phyloP scores from a whole-genome alignment of 2,329 filamentous ascomycete species.

The Colletotrichum somersetense region DNA sequence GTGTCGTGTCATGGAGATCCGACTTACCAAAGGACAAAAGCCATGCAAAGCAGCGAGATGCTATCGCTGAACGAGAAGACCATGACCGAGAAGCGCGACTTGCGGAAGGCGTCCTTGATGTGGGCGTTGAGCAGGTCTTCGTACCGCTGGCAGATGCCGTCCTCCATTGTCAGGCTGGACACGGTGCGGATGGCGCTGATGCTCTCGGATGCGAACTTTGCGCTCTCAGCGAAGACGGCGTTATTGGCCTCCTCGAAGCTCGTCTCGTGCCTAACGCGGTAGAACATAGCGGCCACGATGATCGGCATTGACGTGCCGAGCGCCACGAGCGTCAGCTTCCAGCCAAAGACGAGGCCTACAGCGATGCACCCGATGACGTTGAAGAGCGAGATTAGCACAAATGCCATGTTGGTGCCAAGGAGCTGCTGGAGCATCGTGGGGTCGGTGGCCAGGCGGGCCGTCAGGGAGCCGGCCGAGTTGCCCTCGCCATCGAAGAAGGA shows the following conservation, averaged over 20 bases:
- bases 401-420: slow-evolving; percentile 42
- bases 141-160: slow-evolving; percentile 37
- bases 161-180: slow-evolving; percentile 39
- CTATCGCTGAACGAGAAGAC: slow-evolving; percentile 38
- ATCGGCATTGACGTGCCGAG: slow-evolving; percentile 45
- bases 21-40: slow-evolving; percentile 40
- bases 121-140: slow-evolving; percentile 21
- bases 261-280: slow-evolving; percentile 39
- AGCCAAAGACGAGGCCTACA: slow-evolving; percentile 53
- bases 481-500: slow-evolving; percentile 49
- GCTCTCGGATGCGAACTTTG: slow-evolving; percentile 41
- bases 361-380: slow-evolving; percentile 42
- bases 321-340: slow-evolving; percentile 55
- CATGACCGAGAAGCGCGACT: slow-evolving; percentile 36
- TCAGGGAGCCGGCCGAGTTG: slow-evolving; percentile 46
- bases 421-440: slow-evolving; percentile 42
- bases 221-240: slow-evolving; percentile 38
- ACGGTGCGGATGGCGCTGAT: slow-evolving; percentile 42
- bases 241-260: slow-evolving; percentile 34
- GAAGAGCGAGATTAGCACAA: slow-evolving; percentile 40
- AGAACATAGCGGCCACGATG: slow-evolving; percentile 42
- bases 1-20: not conserved
- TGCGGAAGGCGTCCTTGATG: slow-evolving; percentile 35
- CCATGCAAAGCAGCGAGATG: slow-evolving; percentile 40
- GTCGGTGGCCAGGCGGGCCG: slow-evolving; percentile 45